Percentiles rank a stretch among this genome's conserved stretches.
These are phyloP conservation scores for Podaxis rugospora DNA, from an alignment of 768 basidiomycete genomes.

Conservation along the genomic window DNA sequence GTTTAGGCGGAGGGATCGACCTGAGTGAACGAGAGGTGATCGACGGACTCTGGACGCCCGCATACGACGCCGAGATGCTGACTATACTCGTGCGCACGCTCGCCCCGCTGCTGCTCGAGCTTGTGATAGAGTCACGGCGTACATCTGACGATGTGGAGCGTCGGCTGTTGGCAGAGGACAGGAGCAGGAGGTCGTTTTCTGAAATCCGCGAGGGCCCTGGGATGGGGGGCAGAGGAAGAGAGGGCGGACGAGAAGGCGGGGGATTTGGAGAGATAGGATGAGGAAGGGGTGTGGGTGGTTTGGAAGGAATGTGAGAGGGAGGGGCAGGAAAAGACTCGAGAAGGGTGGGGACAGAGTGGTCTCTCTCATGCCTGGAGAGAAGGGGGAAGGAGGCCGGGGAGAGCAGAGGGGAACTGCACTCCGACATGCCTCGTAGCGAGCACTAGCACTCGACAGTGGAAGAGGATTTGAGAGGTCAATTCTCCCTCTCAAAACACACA, in stretches of 20 bases:
- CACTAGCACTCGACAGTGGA: neutral
- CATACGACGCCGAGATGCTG: neutral
- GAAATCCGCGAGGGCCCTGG: slow-evolving; percentile 60
- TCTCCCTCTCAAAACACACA: neutral
- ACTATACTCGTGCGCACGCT: neutral
- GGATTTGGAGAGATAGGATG: slow-evolving; percentile 37
- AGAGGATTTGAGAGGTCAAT: neutral
- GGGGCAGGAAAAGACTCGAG: slow-evolving; percentile 38
- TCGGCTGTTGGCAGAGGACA: slow-evolving; percentile 20
- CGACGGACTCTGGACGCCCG: slow-evolving; percentile 1
- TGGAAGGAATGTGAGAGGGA: slow-evolving; percentile 35
- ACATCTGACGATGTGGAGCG: slow-evolving; percentile 14
- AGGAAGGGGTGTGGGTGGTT: slow-evolving; percentile 16
- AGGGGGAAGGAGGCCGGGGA: neutral
- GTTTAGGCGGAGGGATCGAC: slow-evolving; percentile 12
- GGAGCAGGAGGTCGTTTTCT: slow-evolving; percentile 40
- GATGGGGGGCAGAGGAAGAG: slow-evolving; percentile 57
- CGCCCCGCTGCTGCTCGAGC: slow-evolving; percentile 15
- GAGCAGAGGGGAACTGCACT: neutral
- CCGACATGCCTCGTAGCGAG: neutral
- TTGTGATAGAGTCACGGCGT: slow-evolving; percentile 19
- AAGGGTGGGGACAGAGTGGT: slow-evolving; percentile 22
- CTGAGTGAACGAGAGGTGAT: slow-evolving; percentile 11
- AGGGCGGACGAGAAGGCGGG: slow-evolving; percentile 55
- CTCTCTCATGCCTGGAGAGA: neutral